Evolutionary conservation across 768 basidiomycete species (phyloP).

Genomic region (Boletus subparvulus): DNA sequence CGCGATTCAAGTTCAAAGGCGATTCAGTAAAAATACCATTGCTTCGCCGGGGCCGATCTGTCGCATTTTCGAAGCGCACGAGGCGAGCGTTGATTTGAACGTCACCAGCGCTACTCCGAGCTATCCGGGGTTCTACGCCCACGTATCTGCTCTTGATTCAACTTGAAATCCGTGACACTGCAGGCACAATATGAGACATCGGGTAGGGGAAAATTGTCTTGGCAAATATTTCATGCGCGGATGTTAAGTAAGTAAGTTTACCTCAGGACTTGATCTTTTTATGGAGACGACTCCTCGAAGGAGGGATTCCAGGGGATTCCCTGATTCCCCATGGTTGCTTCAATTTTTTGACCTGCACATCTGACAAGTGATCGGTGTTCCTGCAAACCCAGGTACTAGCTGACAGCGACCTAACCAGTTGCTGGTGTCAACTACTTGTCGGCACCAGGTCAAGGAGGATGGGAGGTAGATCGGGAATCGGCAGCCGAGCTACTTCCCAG

Average conservation of each 20-base stretch:
- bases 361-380: background rate
- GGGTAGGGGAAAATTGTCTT: background rate
- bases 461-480: background rate
- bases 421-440: background rate
- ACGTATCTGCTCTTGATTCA: too few relatives aligned
- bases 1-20: too few relatives aligned
- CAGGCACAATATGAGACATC: too few relatives aligned
- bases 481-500: constrained; percentile 7
- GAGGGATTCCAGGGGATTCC: background rate
- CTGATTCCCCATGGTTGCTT: background rate
- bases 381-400: background rate
- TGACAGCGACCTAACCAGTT: background rate
- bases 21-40: too few relatives aligned
- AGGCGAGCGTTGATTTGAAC: too few relatives aligned
- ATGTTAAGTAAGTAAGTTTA: background rate
- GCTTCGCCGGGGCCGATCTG: too few relatives aligned
- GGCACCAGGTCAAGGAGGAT: background rate
- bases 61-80: too few relatives aligned
- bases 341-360: background rate
- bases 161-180: too few relatives aligned
- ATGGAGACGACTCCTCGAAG: background rate
- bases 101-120: too few relatives aligned
- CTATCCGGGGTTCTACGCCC: too few relatives aligned
- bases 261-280: background rate
- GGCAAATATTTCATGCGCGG: background rate